These are phyloP conservation scores for Pyrrhoderma lamaoense DNA, from an alignment of 1,284 basidiomycete species.

Conservation along the genomic window DNA sequence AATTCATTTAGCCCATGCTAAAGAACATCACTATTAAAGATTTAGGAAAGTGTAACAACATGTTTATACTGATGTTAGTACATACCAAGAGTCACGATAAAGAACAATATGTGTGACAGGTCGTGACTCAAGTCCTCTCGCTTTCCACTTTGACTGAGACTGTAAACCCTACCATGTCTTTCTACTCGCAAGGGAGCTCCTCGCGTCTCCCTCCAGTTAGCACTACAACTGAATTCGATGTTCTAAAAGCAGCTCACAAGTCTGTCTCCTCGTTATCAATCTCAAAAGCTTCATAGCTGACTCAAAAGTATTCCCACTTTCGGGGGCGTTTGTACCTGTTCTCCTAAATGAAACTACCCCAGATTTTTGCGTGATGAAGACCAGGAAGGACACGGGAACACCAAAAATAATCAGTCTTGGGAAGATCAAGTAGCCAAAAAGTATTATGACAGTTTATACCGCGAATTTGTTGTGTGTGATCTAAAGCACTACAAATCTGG, in stretches of 20 bases:
- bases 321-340: background rate
- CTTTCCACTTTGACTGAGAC: too few species aligned
- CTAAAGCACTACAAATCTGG: slow-evolving; percentile 91
- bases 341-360: too few species aligned
- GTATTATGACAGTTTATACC: slow-evolving; percentile 81
- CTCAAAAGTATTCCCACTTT: too few species aligned
- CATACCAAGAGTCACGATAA: too few species aligned
- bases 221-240: slow-evolving; percentile 49
- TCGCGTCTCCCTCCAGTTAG: background rate
- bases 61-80: too few species aligned
- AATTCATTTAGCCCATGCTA: too few species aligned
- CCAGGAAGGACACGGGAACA: slow-evolving; percentile 18
- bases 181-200: slow-evolving; percentile 3
- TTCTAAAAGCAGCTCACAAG: slow-evolving; percentile 58
- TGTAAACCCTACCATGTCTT: too few species aligned
- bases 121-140: too few species aligned
- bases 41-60: too few species aligned
- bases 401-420: slow-evolving; percentile 43
- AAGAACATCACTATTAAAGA: too few species aligned
- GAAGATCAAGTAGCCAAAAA: slow-evolving; percentile 78
- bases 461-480: slow-evolving; percentile 88
- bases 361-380: slow-evolving; percentile 78
- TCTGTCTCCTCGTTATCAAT: slow-evolving; percentile 23
- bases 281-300: slow-evolving; percentile 4
- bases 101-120: too few species aligned